Base-by-base conservation (phyloP, 2,329 filamentous ascomycete species). In the Neofusicoccum sp. region DNA sequence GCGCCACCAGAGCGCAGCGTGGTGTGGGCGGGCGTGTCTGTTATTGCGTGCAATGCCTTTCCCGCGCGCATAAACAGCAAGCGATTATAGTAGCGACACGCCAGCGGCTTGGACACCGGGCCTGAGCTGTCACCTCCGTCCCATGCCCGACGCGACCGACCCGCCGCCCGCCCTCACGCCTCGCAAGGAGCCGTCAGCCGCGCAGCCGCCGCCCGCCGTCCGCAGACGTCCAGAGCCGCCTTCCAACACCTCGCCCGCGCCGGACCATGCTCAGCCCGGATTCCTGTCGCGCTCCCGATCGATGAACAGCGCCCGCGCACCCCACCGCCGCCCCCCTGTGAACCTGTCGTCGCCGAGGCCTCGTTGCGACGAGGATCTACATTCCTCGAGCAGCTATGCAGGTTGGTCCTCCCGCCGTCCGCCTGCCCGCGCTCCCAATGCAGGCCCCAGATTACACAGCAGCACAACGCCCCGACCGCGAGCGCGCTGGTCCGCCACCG, bases 351-450 rank as follows among this genome's bases (percentile, higher is more conserved):
- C 54, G 65, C 60, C 62, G 67, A 66, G 63, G 65, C 60, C 62
- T 63, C 60, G 64, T 66, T 63, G 64, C 67, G 64, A 67, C 67
- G 62, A 65, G 64, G 58, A 65, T 66, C 64, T 64, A 54, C 66
- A 65, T 67, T 67, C 67, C 66, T 65, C 64, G 62, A 67, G 64
- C 61, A 65, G 64, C 68, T 60, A 71, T 71, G 69, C 69, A 71
- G 67, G 69, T 71, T 48, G 48, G 65, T 65, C 49, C 43, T 54
- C 47, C 56, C 43, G 50, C 44, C 49, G 29, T 44, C 62, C 61
- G 39, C 39, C 33, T 49, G 39, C 49, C 39, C 45, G 49, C 61
- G 43, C 59, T 61, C 37, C 61, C 52, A 59, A 59, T 58, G 52
- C 61, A 58, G 52, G 52, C 44, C 61, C 52, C 52, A 58, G 61